A percentile compares a stretch with the other conserved stretches of the same genome.
Evolutionary conservation across 768 basidiomycete species (phyloP).

Genomic region (Russula virescens): DNA sequence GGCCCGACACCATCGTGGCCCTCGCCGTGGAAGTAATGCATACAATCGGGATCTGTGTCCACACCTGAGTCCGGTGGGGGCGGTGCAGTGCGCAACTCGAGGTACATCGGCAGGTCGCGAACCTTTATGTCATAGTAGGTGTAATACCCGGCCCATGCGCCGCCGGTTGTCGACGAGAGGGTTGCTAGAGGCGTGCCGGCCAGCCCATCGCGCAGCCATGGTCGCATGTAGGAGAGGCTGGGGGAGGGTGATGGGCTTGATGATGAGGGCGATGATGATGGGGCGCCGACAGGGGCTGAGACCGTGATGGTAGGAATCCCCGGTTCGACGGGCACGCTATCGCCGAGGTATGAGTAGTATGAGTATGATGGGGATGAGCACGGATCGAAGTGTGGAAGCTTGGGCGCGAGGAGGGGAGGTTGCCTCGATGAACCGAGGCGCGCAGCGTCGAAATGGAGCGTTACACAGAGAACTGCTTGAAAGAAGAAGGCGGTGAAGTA

Average conservation of each 20-base stretch:
- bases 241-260: too few relatives aligned
- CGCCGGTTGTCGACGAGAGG: neutral
- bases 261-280: too few relatives aligned
- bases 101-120: constrained; percentile 1
- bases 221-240: neutral
- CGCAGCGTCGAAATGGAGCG: neutral
- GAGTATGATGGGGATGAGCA: neutral
- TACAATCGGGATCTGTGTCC: neutral
- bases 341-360: neutral
- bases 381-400: neutral
- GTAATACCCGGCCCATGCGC: constrained; percentile 9
- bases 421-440: too few relatives aligned
- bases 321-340: neutral
- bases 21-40: neutral
- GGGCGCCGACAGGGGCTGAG: too few relatives aligned
- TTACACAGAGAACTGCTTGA: neutral
- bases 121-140: neutral
- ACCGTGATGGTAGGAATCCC: neutral
- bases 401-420: neutral
- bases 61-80: too few relatives aligned
- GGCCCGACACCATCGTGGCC: neutral
- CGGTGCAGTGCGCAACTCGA: neutral
- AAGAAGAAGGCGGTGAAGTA: constrained; percentile 1
- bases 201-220: constrained; percentile 5
- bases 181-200: constrained; percentile 7